Evolutionary conservation across 805 yeast genomes (phyloP).

Genomic region (Pichia kluyveri): DNA sequence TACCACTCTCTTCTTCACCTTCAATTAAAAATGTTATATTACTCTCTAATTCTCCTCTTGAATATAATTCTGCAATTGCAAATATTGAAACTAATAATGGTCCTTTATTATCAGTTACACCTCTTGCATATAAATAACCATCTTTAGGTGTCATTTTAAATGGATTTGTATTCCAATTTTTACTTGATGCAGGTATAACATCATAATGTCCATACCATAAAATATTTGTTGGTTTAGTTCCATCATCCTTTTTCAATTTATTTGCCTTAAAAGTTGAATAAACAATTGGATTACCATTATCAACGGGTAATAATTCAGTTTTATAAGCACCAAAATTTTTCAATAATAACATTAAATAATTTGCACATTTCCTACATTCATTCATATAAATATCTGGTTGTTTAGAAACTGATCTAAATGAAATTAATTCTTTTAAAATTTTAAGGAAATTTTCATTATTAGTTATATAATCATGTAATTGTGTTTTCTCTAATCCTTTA

Average conservation of each 20-base stretch:
- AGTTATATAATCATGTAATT: conserved; percentile 2
- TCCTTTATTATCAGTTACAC: conserved; percentile 92
- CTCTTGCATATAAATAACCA: conserved; percentile 86
- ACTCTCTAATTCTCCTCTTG: conserved; percentile 41
- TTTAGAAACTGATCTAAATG: conserved; percentile 72
- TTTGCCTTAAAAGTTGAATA: conserved; percentile 60
- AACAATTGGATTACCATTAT: conserved; percentile 78
- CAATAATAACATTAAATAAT: conserved; percentile 53
- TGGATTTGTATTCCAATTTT: conserved; percentile 71
- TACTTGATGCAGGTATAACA: conserved; percentile 70
- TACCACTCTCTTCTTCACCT: conserved; percentile 95
- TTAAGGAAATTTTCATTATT: conserved; percentile 48
- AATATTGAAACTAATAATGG: conserved; percentile 81
- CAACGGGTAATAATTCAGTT: conserved; percentile 62
- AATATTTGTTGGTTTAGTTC: conserved; percentile 31
- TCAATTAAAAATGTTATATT: conserved; percentile 82
- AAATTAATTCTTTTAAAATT: conserved; percentile 51
- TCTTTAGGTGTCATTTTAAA: conserved; percentile 65
- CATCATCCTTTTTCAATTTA: background rate
- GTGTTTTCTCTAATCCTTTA: too few species aligned
- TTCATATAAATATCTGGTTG: conserved; percentile 58
- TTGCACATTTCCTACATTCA: conserved; percentile 83
- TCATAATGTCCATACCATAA: conserved; percentile 96
- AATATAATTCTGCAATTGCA: conserved; percentile 68
- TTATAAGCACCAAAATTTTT: conserved; percentile 60